phyloP scores from a whole-genome alignment of 768 basidiomycete genomes.

The Lentinula lateritia region DNA sequence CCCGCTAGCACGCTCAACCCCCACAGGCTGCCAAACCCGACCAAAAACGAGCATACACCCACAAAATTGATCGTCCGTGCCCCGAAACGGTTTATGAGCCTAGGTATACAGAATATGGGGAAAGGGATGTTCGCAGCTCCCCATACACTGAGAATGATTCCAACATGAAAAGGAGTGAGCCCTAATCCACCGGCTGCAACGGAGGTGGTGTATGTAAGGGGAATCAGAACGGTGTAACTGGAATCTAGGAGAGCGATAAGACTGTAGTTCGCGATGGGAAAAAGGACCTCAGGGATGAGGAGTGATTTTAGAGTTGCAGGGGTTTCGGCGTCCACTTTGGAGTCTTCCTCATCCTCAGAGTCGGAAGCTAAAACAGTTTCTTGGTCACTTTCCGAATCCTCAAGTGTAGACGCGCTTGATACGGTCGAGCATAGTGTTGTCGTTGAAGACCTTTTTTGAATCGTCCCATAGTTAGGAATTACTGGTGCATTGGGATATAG shows the following conservation, averaged over 20 bases:
- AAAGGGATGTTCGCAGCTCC: slow-evolving; percentile 49
- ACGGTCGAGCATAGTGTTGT: slow-evolving; percentile 4
- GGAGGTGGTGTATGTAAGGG: slow-evolving; percentile 37
- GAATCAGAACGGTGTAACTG: slow-evolving; percentile 19
- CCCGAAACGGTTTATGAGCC: slow-evolving; percentile 48
- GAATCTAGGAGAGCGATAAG: slow-evolving; percentile 24
- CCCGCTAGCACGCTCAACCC: slow-evolving; percentile 18
- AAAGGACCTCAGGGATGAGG: slow-evolving; percentile 13
- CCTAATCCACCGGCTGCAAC: slow-evolving; percentile 46
- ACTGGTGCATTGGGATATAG: not conserved
- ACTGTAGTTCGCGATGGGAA: slow-evolving; percentile 20
- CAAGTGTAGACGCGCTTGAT: slow-evolving; percentile 5
- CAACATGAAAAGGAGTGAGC: slow-evolving; percentile 44
- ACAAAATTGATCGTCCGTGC: slow-evolving; percentile 42
- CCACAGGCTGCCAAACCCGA: slow-evolving; percentile 14
- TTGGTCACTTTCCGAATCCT: not conserved
- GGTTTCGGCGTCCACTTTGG: not conserved
- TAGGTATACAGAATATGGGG: slow-evolving; percentile 49
- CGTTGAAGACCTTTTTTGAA: not conserved
- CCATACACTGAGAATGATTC: slow-evolving; percentile 38
- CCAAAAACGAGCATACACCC: slow-evolving; percentile 21
- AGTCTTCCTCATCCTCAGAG: not conserved
- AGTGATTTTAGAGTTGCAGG: not conserved
- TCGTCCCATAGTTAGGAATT: not conserved
- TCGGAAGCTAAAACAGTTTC: not conserved